These are phyloP conservation scores for Puccinia hordei DNA, from an alignment of 1,284 basidiomycete genomes.

Conservation along the genomic window DNA sequence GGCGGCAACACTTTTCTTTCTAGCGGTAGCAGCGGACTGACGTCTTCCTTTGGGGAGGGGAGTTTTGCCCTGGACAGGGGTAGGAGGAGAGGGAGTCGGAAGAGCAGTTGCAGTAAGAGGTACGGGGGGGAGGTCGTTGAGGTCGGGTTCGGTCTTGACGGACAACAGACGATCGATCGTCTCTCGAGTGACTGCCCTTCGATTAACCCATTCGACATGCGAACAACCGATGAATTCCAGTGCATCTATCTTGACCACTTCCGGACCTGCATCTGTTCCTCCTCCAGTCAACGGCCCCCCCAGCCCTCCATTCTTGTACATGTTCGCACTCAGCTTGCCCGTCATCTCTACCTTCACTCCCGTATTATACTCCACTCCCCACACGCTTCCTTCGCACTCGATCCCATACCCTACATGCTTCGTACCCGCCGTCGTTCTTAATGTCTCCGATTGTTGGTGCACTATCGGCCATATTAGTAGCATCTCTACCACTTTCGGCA, in stretches of 20 bases:
- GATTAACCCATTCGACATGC: constrained; percentile 2
- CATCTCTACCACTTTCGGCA: constrained; percentile 31
- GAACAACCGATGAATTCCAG: constrained; percentile 30
- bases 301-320: constrained; percentile 22
- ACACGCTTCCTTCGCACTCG: constrained; percentile 29
- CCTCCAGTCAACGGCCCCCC: background rate
- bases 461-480: constrained; percentile 2
- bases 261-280: background rate
- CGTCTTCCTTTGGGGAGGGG: background rate
- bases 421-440: background rate
- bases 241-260: constrained; percentile 24
- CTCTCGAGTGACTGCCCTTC: constrained; percentile 18
- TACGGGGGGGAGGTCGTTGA: background rate
- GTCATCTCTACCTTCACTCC: constrained; percentile 37
- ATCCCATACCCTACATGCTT: constrained; percentile 39
- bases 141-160: too few species aligned
- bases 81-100: constrained; percentile 11
- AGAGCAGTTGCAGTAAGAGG: background rate
- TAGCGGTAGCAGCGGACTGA: background rate
- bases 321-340: constrained; percentile 42
- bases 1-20: constrained; percentile 20
- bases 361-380: constrained; percentile 25
- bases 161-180: constrained; percentile 1
- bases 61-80: constrained; percentile 20
- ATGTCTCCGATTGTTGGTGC: constrained; percentile 27